These are phyloP conservation scores for Drechmeria coniospora DNA, from an alignment of 2,329 filamentous ascomycete genomes.

Conservation along the genomic window DNA sequence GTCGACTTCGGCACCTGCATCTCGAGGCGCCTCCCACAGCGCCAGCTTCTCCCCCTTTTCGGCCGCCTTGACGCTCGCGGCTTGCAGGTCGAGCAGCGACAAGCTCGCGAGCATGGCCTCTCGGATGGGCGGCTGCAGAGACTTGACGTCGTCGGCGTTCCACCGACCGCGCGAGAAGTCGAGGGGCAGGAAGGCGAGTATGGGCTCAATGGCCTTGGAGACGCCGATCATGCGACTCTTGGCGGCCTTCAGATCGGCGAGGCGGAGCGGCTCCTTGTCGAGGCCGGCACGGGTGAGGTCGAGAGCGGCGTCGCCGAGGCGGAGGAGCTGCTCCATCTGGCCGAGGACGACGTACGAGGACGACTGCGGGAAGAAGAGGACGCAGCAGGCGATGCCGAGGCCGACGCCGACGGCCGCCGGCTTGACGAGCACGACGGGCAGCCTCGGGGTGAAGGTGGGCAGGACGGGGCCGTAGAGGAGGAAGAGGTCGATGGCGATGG, in stretches of 20 bases:
- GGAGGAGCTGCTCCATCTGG: slow-evolving; percentile 15
- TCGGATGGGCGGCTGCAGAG: slow-evolving; percentile 19
- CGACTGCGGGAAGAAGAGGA: slow-evolving; percentile 33
- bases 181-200: slow-evolving; percentile 26
- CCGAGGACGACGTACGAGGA: slow-evolving; percentile 27
- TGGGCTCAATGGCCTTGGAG: slow-evolving; percentile 22
- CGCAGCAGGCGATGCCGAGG: slow-evolving; percentile 24
- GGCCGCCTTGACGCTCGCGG: slow-evolving; percentile 12
- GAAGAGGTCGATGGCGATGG: slow-evolving; percentile 29
- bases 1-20: slow-evolving; percentile 3
- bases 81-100: slow-evolving; percentile 27
- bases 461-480: slow-evolving; percentile 26
- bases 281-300: slow-evolving; percentile 13
- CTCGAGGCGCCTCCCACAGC: neutral
- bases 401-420: slow-evolving; percentile 30
- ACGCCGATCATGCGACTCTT: slow-evolving; percentile 14
- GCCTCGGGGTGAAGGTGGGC: slow-evolving; percentile 21
- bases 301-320: slow-evolving; percentile 16
- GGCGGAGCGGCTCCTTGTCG: slow-evolving; percentile 5
- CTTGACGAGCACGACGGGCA: slow-evolving; percentile 24
- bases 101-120: slow-evolving; percentile 18
- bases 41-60: slow-evolving; percentile 8
- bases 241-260: slow-evolving; percentile 15
- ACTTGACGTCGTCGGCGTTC: slow-evolving; percentile 25
- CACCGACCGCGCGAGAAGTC: slow-evolving; percentile 30